Base-by-base conservation (phyloP, 306 rosid genomes). In the Inga leiocalycina region DNA sequence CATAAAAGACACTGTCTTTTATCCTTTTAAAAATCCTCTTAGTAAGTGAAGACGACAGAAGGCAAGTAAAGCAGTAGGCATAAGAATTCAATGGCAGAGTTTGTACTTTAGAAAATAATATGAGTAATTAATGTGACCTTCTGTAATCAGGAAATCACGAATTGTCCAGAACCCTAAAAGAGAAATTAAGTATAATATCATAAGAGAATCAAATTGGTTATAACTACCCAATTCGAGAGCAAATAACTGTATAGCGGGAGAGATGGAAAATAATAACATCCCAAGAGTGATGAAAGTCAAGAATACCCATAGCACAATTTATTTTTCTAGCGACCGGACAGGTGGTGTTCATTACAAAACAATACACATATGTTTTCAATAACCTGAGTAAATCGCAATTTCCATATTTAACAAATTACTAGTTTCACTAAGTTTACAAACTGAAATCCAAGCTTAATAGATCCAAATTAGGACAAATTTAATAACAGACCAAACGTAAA, bases 91-190 rank as follows among this genome's bases (percentile, higher is more conserved):
- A 51, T 52, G 43, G 75, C 71, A 59, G 62, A 76, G 76, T 78
- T 62, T 74, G 80, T 71, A 83, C 79, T 76, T 74, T 51, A 71
- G 81, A 48, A 78, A 84, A 80, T 17, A 9, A 22, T 49, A 49
- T 35, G 30, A 66, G 67, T n/a, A 87, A 84, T 85, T 78, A 80
- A 88, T 67, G 85, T 70, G 74, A 69, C 57, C 77, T 61, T 65
- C 62, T 44, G 71, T 22, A 75, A 46, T 69, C 72, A 19, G 15
- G 83, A 75, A 81, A 80, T 30, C 52, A 78, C 24, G 81, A 79
- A 83, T 72, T 65, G 80, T 72, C 82, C 85, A 81, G 73, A 71
- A 80, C 86, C 86, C 83, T 39, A 84, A 71, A 83, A 79, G 57
- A 71, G 79, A 61, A 82, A 70, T 34, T 46, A 46, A 20, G 65